Evolutionary conservation across 2,329 filamentous ascomycete species (phyloP).

Genomic region (Apiospora saccharicola): DNA sequence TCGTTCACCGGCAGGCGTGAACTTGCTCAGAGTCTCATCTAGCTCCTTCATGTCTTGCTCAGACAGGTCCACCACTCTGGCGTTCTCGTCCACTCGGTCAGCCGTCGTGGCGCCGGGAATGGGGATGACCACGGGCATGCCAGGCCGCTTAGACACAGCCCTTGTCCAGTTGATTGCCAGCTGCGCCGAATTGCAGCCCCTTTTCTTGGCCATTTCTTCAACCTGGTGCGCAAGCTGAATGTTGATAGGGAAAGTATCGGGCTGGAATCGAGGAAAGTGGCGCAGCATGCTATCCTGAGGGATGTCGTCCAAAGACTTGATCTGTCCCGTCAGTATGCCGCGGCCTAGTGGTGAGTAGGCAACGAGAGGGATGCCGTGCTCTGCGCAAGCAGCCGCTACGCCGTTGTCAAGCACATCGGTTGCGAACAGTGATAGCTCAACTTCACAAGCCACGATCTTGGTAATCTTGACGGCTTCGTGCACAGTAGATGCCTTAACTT

Average conservation of each 20-base stretch:
- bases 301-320: conserved; percentile 61
- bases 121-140: conserved; percentile 66
- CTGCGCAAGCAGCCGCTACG: conserved; percentile 56
- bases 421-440: conserved; percentile 47
- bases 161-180: conserved; percentile 71
- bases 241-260: conserved; percentile 70
- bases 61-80: conserved; percentile 55
- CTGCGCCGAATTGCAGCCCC: conserved; percentile 68
- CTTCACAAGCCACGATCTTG: conserved; percentile 47
- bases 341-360: conserved; percentile 75
- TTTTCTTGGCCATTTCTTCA: conserved; percentile 63
- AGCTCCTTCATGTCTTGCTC: conserved; percentile 60
- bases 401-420: conserved; percentile 40
- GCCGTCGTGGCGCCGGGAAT: conserved; percentile 70
- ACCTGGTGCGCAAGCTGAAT: conserved; percentile 66
- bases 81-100: conserved; percentile 67
- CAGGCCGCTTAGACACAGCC: conserved; percentile 56
- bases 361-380: conserved; percentile 73
- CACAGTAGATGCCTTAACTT: conserved; percentile 49
- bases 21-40: conserved; percentile 55
- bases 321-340: conserved; percentile 62
- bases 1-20: conserved; percentile 56
- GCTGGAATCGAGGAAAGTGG: conserved; percentile 65
- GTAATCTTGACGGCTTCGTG: conserved; percentile 44
- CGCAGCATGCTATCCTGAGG: conserved; percentile 57